phyloP scores from a whole-genome alignment of 2,329 filamentous ascomycete genomes.

The Sporothrix globosa region DNA sequence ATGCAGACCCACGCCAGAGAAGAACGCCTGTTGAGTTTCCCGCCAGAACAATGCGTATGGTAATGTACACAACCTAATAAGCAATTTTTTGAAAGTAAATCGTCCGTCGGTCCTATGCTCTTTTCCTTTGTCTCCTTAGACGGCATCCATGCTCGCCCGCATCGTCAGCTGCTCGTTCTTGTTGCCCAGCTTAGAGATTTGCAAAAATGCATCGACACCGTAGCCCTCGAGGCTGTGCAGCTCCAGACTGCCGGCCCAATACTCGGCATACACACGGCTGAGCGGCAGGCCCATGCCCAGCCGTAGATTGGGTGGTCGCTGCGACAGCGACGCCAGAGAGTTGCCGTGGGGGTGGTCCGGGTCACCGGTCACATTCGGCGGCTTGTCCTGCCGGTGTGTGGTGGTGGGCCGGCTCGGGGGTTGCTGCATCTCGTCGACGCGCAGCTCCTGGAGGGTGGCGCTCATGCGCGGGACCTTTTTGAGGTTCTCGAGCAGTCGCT shows the following conservation, averaged over 20 bases:
- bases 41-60: conserved; percentile 22
- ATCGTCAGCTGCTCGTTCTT: conserved; percentile 93
- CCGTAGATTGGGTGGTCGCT: conserved; percentile 80
- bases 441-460: conserved; percentile 88
- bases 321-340: conserved; percentile 79
- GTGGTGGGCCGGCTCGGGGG: not conserved
- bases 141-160: conserved; percentile 74
- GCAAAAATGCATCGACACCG: conserved; percentile 91
- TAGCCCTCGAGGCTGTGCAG: conserved; percentile 94
- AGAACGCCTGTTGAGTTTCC: conserved; percentile 2
- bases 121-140: conserved; percentile 48
- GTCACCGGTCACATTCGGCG: not conserved
- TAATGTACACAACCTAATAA: conserved; percentile 4
- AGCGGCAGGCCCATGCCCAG: conserved; percentile 93
- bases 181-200: conserved; percentile 95
- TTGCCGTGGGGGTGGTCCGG: conserved; percentile 44
- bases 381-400: conserved; percentile 10
- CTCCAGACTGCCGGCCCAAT: conserved; percentile 93
- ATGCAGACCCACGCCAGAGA: not conserved
- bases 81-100: not conserved
- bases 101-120: not conserved
- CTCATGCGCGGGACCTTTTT: conserved; percentile 86
- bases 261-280: conserved; percentile 93
- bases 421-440: conserved; percentile 46
- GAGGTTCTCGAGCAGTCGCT: conserved; percentile 80